Evolutionary conservation across 371 early-diverging fungal genomes (phyloP), one percentile per base, ranked within the genome.

Genomic region (Mucor irregularis): DNA sequence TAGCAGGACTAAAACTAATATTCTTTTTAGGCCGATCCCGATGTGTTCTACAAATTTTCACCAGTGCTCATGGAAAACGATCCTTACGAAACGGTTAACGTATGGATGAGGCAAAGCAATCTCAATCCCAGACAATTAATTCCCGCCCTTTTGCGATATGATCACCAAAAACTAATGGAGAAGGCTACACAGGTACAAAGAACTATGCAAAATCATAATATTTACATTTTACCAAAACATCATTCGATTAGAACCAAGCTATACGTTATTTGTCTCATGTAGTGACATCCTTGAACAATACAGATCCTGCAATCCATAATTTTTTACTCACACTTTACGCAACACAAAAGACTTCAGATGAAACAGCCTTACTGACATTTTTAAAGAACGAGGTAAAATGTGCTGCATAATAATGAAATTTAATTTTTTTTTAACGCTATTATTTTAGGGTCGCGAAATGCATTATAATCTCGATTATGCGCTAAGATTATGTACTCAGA

Each of bases 241-340:
- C n/a, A n/a, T n/a, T n/a, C n/a, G n/a, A n/a, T n/a, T 72, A 85
- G 77, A 92, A 93, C 66, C 95, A 94, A 73, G 92, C 94, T 0
- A 89, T 95, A 26, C 80, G 94, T 22, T 96, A 96, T 61, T 64
- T 97, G 45, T 84, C 87, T 3, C 90, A 90, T 67, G 90, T 90
- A 21, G 90, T 91, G 3, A 74, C 87, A 5, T 76, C 82, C 25
- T 77, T 89, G 14, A 78, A 78, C 34, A 92, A 90, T 58, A 87
- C 87, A 1, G 96, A 96, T 66, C 84, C 91, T 0, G 87, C 88
- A 0, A 85, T 97, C 47, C 97, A 98, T 78, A 97, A 98, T 71
- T 93, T 89, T 58, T 71, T 97, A 21, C 68, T 98, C 19, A 89
- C 90, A 10, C 71, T 96, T 6, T 90, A 92, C 58, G 93, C 90